Percentiles rank a stretch among this genome's conserved stretches.
Conservation (phyloP, 768 basidiomycete genomes). For the Calvatia gigantea region DNA sequence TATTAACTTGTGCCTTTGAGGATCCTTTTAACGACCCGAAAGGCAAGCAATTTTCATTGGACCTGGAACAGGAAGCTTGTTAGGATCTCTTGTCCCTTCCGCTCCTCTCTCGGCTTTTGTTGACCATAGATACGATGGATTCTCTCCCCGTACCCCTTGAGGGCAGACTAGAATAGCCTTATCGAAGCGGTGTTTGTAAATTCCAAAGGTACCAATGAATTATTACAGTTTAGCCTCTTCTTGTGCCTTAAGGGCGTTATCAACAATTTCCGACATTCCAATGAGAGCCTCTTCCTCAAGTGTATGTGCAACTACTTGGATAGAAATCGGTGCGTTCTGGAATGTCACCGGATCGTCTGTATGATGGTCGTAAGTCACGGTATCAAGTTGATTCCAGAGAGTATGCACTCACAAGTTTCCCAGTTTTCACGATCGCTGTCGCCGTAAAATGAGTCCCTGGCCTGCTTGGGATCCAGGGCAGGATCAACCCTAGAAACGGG, state of each 20-base stretch:
- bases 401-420: slow-evolving; percentile 46
- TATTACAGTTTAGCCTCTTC: too few species aligned
- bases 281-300: slow-evolving; percentile 77
- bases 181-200: too few species aligned
- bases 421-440: slow-evolving; percentile 45
- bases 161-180: too few species aligned
- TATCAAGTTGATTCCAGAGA: neutral
- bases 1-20: too few species aligned
- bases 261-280: slow-evolving; percentile 64
- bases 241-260: slow-evolving; percentile 40
- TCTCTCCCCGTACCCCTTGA: too few species aligned
- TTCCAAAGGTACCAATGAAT: too few species aligned
- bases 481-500: slow-evolving; percentile 65
- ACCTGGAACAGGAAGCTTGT: too few species aligned
- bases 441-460: slow-evolving; percentile 44
- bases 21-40: too few species aligned
- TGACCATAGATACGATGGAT: too few species aligned
- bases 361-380: neutral
- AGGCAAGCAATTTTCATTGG: too few species aligned
- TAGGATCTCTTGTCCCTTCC: too few species aligned
- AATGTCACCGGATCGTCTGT: slow-evolving; percentile 57
- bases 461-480: slow-evolving; percentile 42
- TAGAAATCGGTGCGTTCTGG: slow-evolving; percentile 52
- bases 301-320: slow-evolving; percentile 68
- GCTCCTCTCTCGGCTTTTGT: too few species aligned